These are phyloP conservation scores for Silene vulgaris DNA, from an alignment of 179 eudicot genomes.

Conservation along the genomic window DNA sequence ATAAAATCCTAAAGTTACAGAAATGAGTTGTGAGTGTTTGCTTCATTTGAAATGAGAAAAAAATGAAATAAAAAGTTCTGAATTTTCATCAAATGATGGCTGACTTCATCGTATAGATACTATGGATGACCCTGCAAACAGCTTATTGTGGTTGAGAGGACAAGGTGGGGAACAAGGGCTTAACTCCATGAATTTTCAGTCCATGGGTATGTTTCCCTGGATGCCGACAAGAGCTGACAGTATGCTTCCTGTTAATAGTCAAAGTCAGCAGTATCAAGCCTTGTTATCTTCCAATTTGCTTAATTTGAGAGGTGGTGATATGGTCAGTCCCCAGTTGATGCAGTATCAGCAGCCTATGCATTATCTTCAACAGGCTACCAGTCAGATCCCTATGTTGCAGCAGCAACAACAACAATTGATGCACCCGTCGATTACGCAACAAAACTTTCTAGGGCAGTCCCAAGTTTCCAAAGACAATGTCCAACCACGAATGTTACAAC, in stretches of 20 bases:
- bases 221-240: constrained; percentile 73
- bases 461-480: constrained; percentile 47
- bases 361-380: constrained; percentile 57
- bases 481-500: constrained; percentile 30
- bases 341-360: constrained; percentile 80
- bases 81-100: not conserved
- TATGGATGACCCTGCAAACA: constrained; percentile 60
- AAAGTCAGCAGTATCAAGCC: constrained; percentile 74
- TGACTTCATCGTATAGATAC: constrained; percentile 45
- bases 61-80: not conserved
- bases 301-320: constrained; percentile 56
- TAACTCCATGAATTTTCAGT: constrained; percentile 64
- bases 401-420: constrained; percentile 57
- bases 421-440: constrained; percentile 52
- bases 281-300: constrained; percentile 76
- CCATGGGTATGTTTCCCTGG: constrained; percentile 76
- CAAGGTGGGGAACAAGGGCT: constrained; percentile 73
- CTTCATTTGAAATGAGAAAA: too few species aligned
- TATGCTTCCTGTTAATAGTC: constrained; percentile 36
- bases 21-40: too few species aligned
- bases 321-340: constrained; percentile 61
- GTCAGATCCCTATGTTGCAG: constrained; percentile 49
- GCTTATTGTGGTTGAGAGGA: constrained; percentile 92
- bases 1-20: too few species aligned
- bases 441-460: constrained; percentile 55